These are phyloP conservation scores for Raphanus raphanistrum DNA, from an alignment of 345 rosid genomes.

Conservation along the genomic window DNA sequence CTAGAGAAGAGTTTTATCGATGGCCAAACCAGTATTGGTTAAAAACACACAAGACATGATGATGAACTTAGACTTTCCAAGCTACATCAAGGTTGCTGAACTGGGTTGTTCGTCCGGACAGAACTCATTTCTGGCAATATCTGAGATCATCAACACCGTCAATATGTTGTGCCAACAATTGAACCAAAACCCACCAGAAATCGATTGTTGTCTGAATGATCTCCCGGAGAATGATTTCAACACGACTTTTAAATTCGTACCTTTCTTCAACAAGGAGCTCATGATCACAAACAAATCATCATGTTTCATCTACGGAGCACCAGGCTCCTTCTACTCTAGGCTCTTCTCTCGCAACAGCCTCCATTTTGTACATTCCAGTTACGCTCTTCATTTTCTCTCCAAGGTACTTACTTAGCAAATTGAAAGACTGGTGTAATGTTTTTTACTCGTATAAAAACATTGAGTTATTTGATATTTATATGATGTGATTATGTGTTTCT, in stretches of 20 bases:
- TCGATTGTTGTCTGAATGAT: slow-evolving; percentile 33
- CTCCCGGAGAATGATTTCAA: slow-evolving; percentile 52
- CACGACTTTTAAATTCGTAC: slow-evolving; percentile 23
- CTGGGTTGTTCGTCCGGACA: slow-evolving; percentile 56
- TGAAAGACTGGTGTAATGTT: not conserved
- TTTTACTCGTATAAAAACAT: not conserved
- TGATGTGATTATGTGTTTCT: not conserved
- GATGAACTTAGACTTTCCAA: not conserved
- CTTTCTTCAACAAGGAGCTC: not conserved
- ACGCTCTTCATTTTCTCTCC: slow-evolving; percentile 46
- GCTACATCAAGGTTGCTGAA: slow-evolving; percentile 39
- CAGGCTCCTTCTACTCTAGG: slow-evolving; percentile 10
- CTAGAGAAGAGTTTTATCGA: slow-evolving; percentile 22
- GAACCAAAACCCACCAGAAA: slow-evolving; percentile 23
- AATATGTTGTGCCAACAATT: not conserved
- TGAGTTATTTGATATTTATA: not conserved
- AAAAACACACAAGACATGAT: slow-evolving; percentile 15
- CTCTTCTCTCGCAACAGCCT: slow-evolving; percentile 21
- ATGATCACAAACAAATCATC: not conserved
- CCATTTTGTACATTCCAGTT: slow-evolving; percentile 45
- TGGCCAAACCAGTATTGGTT: slow-evolving; percentile 22
- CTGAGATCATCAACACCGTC: slow-evolving; percentile 27
- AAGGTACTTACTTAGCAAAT: slow-evolving; percentile 21
- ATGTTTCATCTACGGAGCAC: slow-evolving; percentile 29
- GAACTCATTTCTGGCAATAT: slow-evolving; percentile 37